Base-by-base conservation (phyloP, 345 rosid species). In the Gossypium raimondii region DNA sequence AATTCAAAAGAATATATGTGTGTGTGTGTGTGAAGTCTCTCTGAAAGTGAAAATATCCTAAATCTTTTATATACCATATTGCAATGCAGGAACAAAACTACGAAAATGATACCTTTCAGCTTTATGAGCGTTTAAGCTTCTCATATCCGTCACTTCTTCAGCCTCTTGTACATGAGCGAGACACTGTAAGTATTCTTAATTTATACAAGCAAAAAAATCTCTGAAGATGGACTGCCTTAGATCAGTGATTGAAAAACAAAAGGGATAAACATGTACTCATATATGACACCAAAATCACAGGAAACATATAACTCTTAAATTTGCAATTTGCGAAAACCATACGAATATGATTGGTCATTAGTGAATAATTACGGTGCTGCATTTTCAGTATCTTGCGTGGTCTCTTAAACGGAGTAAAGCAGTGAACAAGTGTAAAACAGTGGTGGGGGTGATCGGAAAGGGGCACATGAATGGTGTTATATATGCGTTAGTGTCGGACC, bases 391-490 rank as follows among this genome's bases (percentile, higher is more conserved):
- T 82, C 83, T 91, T 16, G 94, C 97, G 2, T 92, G 98, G 98
- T 91, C 97, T 17, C 81, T 91, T 74, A 91, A 92, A 83, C 84
- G 98, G 75, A 91, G 97, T 87, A 92, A 92, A 80, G 95, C 97
- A 0, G 97, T 92, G 84, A 89, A 89, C 71, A 87, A 84, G 38
- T 81, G 91, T 57, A 88, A 84, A 84, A 86, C 78, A 38, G 97
- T 94, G 77, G 97, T 89, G 72, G 97, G 95, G 34, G 90, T 89
- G 76, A 88, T 87, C 0, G 98, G 98, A 44, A 91, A 83, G 73
- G 93, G 97, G 50, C 98, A 92, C 75, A 85, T 92, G 93, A 94
- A 89, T 7, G 95, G 97, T 9, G 92, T 94, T 65, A 84, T 92
- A 61, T 90, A 90, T 48, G 87, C 98, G 5, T 75, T 94, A 34